A percentile compares a stretch with the other conserved stretches of the same genome.
Conservation (phyloP, 75 land plant species). For the Sequoia sempervirens region DNA sequence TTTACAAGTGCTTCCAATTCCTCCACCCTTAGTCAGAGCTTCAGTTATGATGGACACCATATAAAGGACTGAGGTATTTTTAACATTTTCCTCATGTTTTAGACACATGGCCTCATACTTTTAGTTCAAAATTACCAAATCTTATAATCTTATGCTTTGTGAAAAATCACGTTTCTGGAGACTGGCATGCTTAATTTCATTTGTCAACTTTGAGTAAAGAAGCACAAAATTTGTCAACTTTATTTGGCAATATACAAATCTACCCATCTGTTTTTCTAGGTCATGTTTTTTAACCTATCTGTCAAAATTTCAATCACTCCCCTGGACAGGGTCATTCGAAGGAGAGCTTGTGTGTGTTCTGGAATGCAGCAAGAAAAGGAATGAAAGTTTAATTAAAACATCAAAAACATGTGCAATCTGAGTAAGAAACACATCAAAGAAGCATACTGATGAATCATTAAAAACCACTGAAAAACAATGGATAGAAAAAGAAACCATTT, state of each 20-base stretch:
- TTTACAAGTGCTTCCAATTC: slow-evolving; percentile 93
- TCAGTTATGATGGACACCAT: slow-evolving; percentile 99
- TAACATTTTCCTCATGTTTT: not conserved
- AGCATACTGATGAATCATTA: not conserved
- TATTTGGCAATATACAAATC: not conserved
- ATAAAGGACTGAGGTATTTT: slow-evolving; percentile 81
- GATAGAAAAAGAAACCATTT: not conserved
- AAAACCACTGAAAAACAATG: not conserved
- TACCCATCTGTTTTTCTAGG: not conserved
- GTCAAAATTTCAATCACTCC: not conserved
- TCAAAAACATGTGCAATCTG: not conserved
- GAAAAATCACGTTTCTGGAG: not conserved
- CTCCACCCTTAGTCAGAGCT: slow-evolving; percentile 96
- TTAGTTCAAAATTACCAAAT: not conserved
- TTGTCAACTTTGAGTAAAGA: not conserved
- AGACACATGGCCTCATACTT: not conserved
- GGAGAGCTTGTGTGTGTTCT: not conserved
- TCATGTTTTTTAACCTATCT: not conserved
- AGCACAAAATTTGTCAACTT: not conserved
- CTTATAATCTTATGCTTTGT: not conserved
- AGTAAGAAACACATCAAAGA: not conserved
- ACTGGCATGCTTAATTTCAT: not conserved
- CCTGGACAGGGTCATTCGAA: not conserved
- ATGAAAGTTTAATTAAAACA: not conserved
- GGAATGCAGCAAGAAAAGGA: not conserved